phyloP scores from a whole-genome alignment of 176 grass and related monocot genomes.

The Zoysia japonica region DNA sequence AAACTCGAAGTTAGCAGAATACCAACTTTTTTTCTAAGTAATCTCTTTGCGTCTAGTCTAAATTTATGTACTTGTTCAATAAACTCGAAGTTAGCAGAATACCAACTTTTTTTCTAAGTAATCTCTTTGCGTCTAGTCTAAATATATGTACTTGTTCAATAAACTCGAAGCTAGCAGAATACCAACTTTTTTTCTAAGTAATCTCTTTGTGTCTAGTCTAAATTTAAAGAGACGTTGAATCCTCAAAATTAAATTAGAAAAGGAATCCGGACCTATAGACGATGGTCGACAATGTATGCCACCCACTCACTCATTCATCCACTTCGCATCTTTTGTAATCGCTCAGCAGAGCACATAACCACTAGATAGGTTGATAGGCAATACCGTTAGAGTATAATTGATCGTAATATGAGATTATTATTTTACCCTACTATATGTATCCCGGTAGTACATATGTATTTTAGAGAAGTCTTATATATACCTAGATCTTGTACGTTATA shows the following conservation, averaged over 20 bases:
- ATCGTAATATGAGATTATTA: too few relatives aligned
- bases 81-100: not conserved
- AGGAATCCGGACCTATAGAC: not conserved
- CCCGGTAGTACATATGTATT: too few relatives aligned
- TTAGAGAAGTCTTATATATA: too few relatives aligned
- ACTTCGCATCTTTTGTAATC: too few relatives aligned
- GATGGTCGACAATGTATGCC: not conserved
- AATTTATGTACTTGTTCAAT: not conserved
- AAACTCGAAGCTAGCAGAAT: not conserved
- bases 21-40: not conserved
- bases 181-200: not conserved
- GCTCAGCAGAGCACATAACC: too few relatives aligned
- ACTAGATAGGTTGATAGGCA: too few relatives aligned
- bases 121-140: too few relatives aligned
- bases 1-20: not conserved
- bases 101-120: not conserved
- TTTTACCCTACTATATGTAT: too few relatives aligned
- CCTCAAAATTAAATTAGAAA: not conserved
- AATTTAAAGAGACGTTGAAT: not conserved
- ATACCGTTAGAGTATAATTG: too few relatives aligned
- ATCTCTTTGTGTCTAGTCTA: not conserved
- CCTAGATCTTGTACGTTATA: too few relatives aligned
- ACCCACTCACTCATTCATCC: too few relatives aligned
- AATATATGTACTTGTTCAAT: not conserved
- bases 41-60: too few relatives aligned